Base-by-base conservation (phyloP, 2,329 filamentous ascomycete species). In the Thermoascus crustaceus region DNA sequence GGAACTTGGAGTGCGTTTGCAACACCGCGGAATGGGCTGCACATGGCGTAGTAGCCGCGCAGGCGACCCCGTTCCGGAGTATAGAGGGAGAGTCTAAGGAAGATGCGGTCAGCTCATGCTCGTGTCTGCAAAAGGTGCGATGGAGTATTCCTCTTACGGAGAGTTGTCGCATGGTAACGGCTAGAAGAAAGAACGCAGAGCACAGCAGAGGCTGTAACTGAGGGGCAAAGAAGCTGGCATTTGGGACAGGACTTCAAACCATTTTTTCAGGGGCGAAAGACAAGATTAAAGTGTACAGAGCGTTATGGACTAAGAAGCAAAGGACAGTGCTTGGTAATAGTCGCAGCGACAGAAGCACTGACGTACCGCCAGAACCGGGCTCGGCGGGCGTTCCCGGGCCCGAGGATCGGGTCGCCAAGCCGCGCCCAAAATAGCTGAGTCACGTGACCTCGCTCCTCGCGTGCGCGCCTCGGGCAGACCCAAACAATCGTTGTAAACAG, bases 101-200 rank as follows among this genome's bases (percentile, higher is more conserved):
- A 26, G 13, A 5, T 9, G 4, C 11, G 5, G 18, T 32, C 17
- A 32, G 20, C 13, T 22, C 10, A 29, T 13, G n/a, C 26, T 21
- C 9, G 14, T 32, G 30, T 16, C 25, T 13, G 13, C 8, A 16
- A 16, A 11, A 16, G 26, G n/a, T 24, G 25, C 14, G n/a, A 16
- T 9, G 26, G 14, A 17, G n/a, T 25, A 17, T 7, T 30, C n/a
- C n/a, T n/a, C n/a, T 46, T 53, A 60, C 57, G 30, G 49, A 50
- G 41, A 49, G 41, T 47, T 50, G 46, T 44, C 49, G 54, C 55
- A 60, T 54, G 18, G 40, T 47, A 41, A 41, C 34, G 38, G 42
- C 20, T 48, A 21, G 16, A 30, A 37, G 40, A 47, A 46, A 22
- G 45, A 48, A 45, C 40, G 50, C 41, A 47, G 47, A 46, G 39